These are phyloP conservation scores for Primulina eburnea DNA, from an alignment of 257 asterid species.

Conservation along the genomic window DNA sequence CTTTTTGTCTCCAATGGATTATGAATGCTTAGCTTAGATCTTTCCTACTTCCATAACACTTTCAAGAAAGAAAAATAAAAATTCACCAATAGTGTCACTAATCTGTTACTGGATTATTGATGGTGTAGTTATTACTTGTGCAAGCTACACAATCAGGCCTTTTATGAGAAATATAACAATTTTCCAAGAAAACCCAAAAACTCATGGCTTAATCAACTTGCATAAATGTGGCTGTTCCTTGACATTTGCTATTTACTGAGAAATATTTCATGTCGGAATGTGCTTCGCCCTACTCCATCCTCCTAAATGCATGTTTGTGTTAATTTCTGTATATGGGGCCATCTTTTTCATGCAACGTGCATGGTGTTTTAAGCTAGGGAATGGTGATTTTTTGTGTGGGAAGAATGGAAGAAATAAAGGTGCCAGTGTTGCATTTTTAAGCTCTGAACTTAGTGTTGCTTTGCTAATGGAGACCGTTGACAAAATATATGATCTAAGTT, in stretches of 20 bases:
- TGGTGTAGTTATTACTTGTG: neutral
- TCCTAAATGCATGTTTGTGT: neutral
- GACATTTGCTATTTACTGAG: constrained; percentile 21
- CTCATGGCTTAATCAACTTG: constrained; percentile 9
- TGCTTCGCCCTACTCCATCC: neutral
- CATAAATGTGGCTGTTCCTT: constrained; percentile 16
- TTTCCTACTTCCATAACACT: constrained; percentile 6
- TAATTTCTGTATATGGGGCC: neutral
- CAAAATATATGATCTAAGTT: neutral
- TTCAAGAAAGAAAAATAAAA: constrained; percentile 15
- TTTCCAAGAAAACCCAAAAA: constrained; percentile 5
- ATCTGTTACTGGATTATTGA: constrained; percentile 8
- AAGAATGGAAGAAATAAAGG: neutral
- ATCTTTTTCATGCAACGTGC: neutral
- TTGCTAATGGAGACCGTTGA: neutral
- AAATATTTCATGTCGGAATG: neutral
- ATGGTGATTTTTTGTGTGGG: neutral
- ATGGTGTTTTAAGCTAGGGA: neutral
- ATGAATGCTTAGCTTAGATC: constrained; percentile 20
- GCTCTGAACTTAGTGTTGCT: neutral
- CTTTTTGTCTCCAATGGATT: constrained; percentile 10
- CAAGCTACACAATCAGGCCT: neutral
- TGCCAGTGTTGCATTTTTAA: constrained; percentile 2
- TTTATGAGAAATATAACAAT: constrained; percentile 10
- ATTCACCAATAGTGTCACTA: constrained; percentile 15